Conservation (phyloP, 345 rosid genomes). For the Eucalyptus paniculata region DNA sequence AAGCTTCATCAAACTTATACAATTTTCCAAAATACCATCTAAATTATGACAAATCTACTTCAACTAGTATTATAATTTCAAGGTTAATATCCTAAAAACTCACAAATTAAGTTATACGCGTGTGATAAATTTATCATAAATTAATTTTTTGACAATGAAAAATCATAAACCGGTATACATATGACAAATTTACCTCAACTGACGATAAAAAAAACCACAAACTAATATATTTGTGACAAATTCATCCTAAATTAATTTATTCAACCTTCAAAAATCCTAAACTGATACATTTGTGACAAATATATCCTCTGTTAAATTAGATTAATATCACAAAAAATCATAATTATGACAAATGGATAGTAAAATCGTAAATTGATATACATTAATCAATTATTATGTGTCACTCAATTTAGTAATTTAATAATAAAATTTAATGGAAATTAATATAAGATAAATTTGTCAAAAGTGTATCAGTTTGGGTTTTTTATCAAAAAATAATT, state of each 20-base stretch:
- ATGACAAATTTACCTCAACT: too few relatives aligned
- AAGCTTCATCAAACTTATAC: neutral
- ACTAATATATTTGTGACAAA: too few relatives aligned
- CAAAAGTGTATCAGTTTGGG: too few relatives aligned
- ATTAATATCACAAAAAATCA: too few relatives aligned
- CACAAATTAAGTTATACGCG: fast-evolving
- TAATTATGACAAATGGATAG: fast-evolving
- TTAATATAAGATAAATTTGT: fast-evolving
- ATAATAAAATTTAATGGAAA: fast-evolving
- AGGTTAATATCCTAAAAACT: fast-evolving
- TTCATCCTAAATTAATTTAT: too few relatives aligned
- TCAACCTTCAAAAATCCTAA: fast-evolving
- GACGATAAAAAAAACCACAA: too few relatives aligned
- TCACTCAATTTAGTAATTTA: fast-evolving
- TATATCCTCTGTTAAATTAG: fast-evolving
- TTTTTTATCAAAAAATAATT: too few relatives aligned
- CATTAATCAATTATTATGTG: fast-evolving
- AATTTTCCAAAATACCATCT: neutral
- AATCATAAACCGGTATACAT: fast-evolving
- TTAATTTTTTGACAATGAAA: too few relatives aligned
- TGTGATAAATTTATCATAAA: too few relatives aligned
- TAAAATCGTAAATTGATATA: fast-evolving
- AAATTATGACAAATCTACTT: neutral
- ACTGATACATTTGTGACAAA: fast-evolving
- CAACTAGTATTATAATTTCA: neutral